Percentiles rank a stretch among this genome's conserved stretches.
Evolutionary conservation across 768 basidiomycete species (phyloP).

Genomic region (Hebeloma cylindrosporum): DNA sequence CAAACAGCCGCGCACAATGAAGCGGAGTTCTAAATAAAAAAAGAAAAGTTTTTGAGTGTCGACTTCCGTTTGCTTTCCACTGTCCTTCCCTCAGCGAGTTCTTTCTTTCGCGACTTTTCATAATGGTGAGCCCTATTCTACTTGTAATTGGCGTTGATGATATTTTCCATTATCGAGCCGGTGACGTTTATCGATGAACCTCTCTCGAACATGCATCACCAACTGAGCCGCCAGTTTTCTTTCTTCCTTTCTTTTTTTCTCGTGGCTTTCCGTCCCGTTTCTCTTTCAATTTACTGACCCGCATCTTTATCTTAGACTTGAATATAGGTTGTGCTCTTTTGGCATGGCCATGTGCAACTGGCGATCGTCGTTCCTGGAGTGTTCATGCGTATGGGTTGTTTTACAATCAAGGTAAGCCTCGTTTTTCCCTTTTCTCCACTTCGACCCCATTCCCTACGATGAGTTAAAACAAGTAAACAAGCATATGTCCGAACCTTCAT

Average conservation of each 20-base stretch:
- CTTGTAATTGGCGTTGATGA: slow-evolving; percentile 49
- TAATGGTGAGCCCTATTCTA: slow-evolving; percentile 32
- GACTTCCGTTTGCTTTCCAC: neutral
- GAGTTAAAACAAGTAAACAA: slow-evolving; percentile 25
- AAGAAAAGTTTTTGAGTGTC: neutral
- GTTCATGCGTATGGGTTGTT: too few species aligned
- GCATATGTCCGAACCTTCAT: slow-evolving; percentile 28
- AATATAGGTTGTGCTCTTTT: too few species aligned
- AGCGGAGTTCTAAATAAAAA: slow-evolving; percentile 24
- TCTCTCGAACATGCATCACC: slow-evolving; percentile 80
- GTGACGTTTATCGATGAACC: slow-evolving; percentile 72
- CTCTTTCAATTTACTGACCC: too few species aligned
- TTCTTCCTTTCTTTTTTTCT: slow-evolving; percentile 4
- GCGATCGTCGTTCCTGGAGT: too few species aligned
- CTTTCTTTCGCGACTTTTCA: neutral
- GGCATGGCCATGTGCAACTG: too few species aligned
- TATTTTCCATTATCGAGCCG: slow-evolving; percentile 69
- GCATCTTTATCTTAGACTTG: too few species aligned
- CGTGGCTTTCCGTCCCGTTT: too few species aligned
- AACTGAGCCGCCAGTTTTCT: slow-evolving; percentile 39
- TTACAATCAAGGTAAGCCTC: slow-evolving; percentile 5
- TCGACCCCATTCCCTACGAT: slow-evolving; percentile 16
- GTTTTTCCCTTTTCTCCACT: neutral
- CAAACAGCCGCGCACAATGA: slow-evolving; percentile 7
- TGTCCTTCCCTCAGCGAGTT: neutral